Evolutionary conservation across 2,329 filamentous ascomycete genomes (phyloP).

Genomic region (Sclerotinia trifoliorum): DNA sequence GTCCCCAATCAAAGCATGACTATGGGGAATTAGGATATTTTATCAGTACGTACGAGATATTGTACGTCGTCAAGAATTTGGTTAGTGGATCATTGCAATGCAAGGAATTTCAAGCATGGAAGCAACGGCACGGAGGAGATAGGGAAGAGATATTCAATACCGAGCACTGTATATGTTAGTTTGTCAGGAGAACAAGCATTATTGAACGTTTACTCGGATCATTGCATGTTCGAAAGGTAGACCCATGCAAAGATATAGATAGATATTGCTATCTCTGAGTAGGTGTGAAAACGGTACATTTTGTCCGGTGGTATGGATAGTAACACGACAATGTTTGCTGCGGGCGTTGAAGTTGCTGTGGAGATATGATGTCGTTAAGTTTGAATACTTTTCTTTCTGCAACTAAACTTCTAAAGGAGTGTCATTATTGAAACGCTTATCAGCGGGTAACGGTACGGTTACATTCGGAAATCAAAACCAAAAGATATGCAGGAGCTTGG

Average conservation of each 20-base stretch:
- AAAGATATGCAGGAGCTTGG: constrained; percentile 1
- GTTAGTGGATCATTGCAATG: constrained; percentile 12
- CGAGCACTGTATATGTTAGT: background rate
- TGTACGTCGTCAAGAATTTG: background rate
- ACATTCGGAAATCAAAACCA: background rate
- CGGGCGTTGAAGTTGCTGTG: background rate
- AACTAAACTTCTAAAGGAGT: background rate
- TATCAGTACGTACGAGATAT: background rate
- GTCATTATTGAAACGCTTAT: constrained; percentile 5
- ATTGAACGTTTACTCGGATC: background rate
- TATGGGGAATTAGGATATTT: background rate
- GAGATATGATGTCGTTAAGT: background rate
- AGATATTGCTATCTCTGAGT: background rate
- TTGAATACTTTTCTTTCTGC: background rate
- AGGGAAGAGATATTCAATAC: background rate
- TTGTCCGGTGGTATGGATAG: background rate
- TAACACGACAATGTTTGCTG: background rate
- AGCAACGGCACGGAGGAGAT: constrained; percentile 1
- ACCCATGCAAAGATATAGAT: background rate
- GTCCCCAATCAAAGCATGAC: background rate
- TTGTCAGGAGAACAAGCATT: background rate
- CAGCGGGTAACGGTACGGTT: constrained; percentile 1
- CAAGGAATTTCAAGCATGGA: constrained; percentile 4
- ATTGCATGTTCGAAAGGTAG: background rate
- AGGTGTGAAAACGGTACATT: background rate